Evolutionary conservation across 371 early-diverging fungal genomes (phyloP), one percentile per base, ranked within the genome.

Genomic region (Dichotomocladium elegans): DNA sequence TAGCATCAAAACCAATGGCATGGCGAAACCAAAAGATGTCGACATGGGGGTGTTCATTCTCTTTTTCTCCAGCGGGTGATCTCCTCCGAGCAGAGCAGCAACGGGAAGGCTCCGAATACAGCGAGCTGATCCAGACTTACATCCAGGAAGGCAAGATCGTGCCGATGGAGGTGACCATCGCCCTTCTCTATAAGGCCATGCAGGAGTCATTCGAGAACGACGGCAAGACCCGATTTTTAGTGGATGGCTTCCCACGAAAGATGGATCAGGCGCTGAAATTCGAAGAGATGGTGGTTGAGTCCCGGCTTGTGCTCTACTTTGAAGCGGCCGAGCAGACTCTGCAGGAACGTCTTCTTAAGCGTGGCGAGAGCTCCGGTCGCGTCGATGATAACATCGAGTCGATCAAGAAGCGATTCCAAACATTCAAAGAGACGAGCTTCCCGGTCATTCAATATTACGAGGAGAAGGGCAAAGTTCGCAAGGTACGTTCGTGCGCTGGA

Each of bases 221-320:
- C n/a, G 60, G 63, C 12, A 70, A 72, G 45, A 53, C 56, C 17
- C 73, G 89, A 35, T 98, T 98, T 75, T 67, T 97, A 61, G 86
- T 97, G 48, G 99, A 98, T 57, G 99, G 97, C 0, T 98, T 97
- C 85, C 99, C 99, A 10, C 77, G 98, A 21, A 85, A 89, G 61
- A 78, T 97, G 81, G 96, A 93, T 53, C 99, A 98, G 73, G 96
- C 94, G 7, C 50, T 85, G 56, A 85, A 88, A 53, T 98, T 98
- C 71, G 97, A 98, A 78, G 85, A 92, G 58, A 78, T 76, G 24
- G 93, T 93, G 57, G 85, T 82, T 7, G 70, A 80, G 49, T 72
- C 82, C 47, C 77, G 85, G 57, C 66, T 84, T 33, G 89, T 92
- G 0, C 73, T 98, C 35, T 95, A 88, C 81, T 95, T 95, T 74